These are phyloP conservation scores for Candida peoriensis DNA, from an alignment of 805 yeast genomes.

Conservation along the genomic window DNA sequence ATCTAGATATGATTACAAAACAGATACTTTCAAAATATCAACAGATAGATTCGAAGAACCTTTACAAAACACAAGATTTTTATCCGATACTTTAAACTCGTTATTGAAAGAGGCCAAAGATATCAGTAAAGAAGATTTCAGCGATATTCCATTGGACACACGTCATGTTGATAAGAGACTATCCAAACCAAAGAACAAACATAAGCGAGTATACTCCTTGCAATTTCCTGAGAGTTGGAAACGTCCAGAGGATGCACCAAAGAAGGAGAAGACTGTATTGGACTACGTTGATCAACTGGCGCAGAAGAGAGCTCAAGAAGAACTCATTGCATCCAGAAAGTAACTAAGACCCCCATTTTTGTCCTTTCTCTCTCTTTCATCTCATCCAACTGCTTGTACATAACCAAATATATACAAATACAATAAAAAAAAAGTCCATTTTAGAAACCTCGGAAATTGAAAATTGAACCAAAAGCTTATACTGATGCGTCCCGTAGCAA, in stretches of 20 bases:
- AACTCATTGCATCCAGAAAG: too few species aligned
- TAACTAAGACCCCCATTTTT: too few species aligned
- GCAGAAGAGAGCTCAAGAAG: background rate
- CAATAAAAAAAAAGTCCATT: too few species aligned
- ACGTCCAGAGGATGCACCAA: constrained; percentile 68
- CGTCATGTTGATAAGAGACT: constrained; percentile 55
- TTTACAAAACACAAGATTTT: constrained; percentile 76
- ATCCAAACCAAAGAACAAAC: constrained; percentile 32
- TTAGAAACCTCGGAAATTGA: too few species aligned
- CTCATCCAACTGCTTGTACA: too few species aligned
- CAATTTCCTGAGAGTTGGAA: constrained; percentile 80
- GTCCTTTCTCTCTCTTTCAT: too few species aligned
- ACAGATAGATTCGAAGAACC: constrained; percentile 64
- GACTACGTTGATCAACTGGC: constrained; percentile 15
- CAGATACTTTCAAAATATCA: constrained; percentile 60
- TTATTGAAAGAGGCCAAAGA: constrained; percentile 64
- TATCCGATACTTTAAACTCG: constrained; percentile 58
- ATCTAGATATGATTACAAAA: constrained; percentile 60
- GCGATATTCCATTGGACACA: constrained; percentile 76
- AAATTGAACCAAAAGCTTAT: too few species aligned
- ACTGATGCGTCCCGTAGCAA: too few species aligned
- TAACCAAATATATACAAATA: too few species aligned
- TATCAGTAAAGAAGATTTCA: constrained; percentile 49
- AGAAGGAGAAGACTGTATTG: constrained; percentile 25
- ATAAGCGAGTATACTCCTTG: constrained; percentile 29